Percentiles rank a stretch among this genome's conserved stretches.
Conservation (phyloP, 306 rosid species). For the Dryas alaskensis region DNA sequence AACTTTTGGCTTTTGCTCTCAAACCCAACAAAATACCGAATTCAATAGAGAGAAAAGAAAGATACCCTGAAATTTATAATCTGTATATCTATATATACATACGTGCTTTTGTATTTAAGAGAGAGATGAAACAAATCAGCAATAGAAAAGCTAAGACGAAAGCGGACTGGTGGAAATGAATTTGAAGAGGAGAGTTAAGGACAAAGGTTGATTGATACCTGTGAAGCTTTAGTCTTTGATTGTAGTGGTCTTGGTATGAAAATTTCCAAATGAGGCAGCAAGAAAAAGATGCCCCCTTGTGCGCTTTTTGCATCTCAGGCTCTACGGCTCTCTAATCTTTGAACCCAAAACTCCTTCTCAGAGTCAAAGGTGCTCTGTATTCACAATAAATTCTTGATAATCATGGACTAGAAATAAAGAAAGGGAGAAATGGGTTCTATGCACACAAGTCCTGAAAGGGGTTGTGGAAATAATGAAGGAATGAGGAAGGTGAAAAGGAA, state of each 20-base stretch:
- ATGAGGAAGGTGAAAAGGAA: not conserved
- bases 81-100: too few relatives aligned
- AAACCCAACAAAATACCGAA: not conserved
- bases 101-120: too few relatives aligned
- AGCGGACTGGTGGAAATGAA: not conserved
- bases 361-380: too few relatives aligned
- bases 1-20: not conserved
- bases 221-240: not conserved
- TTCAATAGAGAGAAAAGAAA: not conserved
- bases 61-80: not conserved
- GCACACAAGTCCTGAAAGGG: too few relatives aligned
- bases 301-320: conserved; percentile 26
- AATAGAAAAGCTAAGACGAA: too few relatives aligned
- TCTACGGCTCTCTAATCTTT: not conserved
- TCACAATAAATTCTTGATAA: too few relatives aligned
- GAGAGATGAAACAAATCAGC: too few relatives aligned
- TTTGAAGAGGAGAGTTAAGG: not conserved
- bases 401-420: too few relatives aligned
- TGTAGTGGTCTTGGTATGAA: not conserved
- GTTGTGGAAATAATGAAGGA: not conserved
- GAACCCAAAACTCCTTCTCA: not conserved
- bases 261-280: conserved; percentile 9
- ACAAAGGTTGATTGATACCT: not conserved
- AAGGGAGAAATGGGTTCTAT: too few relatives aligned
- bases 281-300: conserved; percentile 11